phyloP scores from a whole-genome alignment of 106 monocot species.

The Xerophyta viscosa region DNA sequence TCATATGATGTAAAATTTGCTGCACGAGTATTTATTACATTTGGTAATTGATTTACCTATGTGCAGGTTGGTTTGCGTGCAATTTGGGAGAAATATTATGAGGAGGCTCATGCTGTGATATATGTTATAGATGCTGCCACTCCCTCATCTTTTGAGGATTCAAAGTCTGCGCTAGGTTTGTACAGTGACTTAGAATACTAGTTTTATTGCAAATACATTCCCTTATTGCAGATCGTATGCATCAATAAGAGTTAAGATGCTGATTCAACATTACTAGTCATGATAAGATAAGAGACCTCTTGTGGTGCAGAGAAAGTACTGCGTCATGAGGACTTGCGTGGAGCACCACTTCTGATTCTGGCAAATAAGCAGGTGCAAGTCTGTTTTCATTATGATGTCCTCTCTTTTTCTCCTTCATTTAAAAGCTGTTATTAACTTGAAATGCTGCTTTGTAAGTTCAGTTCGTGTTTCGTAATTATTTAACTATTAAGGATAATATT shows the following conservation, averaged over 20 bases:
- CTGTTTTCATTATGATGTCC: too few species aligned
- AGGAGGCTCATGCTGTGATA: constrained; percentile 96
- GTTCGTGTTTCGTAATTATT: too few species aligned
- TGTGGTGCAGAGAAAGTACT: constrained; percentile 65
- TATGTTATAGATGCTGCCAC: constrained; percentile 85
- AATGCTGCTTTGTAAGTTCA: too few species aligned
- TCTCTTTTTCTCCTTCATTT: too few species aligned
- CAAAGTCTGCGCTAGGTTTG: constrained; percentile 92
- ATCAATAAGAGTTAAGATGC: too few species aligned
- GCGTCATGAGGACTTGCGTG: constrained; percentile 78
- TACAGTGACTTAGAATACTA: not conserved
- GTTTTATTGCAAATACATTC: not conserved
- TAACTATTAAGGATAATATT: too few species aligned
- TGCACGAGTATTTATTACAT: too few species aligned
- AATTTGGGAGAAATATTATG: constrained; percentile 99
- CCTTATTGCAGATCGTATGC: not conserved
- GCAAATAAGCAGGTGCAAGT: constrained; percentile 98
- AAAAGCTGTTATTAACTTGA: too few species aligned
- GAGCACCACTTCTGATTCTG: constrained; percentile 80
- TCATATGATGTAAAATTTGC: too few species aligned
- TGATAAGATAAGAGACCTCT: too few species aligned
- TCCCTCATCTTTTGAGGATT: constrained; percentile 81
- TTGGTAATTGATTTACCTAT: too few species aligned
- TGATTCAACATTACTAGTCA: too few species aligned
- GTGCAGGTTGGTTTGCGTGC: constrained; percentile 79